Evolutionary conservation across 2,329 filamentous ascomycete genomes (phyloP), one percentile per base, ranked within the genome.

Genomic region (Nothophaeocryptopus gaeumannii): DNA sequence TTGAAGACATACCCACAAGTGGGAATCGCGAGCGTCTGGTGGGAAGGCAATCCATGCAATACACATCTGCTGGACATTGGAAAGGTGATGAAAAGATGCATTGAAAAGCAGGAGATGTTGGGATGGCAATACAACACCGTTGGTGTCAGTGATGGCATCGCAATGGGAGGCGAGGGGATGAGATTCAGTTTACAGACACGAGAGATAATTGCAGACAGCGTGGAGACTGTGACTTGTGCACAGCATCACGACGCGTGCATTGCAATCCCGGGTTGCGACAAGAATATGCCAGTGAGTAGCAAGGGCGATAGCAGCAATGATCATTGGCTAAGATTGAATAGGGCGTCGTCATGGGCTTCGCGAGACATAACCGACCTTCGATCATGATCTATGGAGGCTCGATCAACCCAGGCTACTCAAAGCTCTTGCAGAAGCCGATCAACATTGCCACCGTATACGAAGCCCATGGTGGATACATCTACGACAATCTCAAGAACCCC

Each of bases 141-240:
- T 55, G 65, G 91, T 43, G 83, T 96, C 9, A 90, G 88, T 8
- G 90, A 96, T 70, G 91, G 85, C 41, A 96, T 96, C 64, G 95
- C 92, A 2, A 96, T 96, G 91, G 91, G 92, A 46, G 86, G 86
- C 58, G 89, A 96, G 74, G 90, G 91, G 57, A 96, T 96, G 92
- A 80, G 92, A 47, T 96, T 90, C 73, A 95, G 89, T 16, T 80
- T 96, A 5, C 91, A 96, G 67, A 88, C 86, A 1, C 81, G 91
- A 52, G 91, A 97, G 66, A 84, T 96, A 58, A 96, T 97, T 59
- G 91, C 91, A 56, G 91, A 97, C 72, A 91, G 85, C 60, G 90
- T 96, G 64, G 92, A 97, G 74, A 91, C 88, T 1, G 88, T 96
- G 34, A 96, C 90, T 1, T 92, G 86, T 67, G 92, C 88, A 5